These are phyloP conservation scores for Alnus glutinosa DNA, from an alignment of 306 rosid genomes.

Conservation along the genomic window DNA sequence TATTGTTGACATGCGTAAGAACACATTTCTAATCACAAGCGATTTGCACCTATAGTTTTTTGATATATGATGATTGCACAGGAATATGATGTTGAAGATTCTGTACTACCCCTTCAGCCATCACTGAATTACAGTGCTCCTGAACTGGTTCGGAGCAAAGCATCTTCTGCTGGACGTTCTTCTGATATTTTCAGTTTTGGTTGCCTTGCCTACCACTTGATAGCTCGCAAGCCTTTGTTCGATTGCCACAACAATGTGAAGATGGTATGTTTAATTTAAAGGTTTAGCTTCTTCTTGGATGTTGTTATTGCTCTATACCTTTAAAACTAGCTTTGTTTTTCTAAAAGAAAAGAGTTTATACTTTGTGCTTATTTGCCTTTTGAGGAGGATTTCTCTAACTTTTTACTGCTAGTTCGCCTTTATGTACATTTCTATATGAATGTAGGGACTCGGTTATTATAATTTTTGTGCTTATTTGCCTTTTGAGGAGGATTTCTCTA, in stretches of 20 bases:
- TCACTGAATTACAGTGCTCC: slow-evolving; percentile 94
- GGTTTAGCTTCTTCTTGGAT: slow-evolving; percentile 19
- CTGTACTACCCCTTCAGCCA: slow-evolving; percentile 88
- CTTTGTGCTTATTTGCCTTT: neutral
- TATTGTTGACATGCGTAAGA: neutral
- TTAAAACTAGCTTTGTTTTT: neutral
- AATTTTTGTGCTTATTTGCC: neutral
- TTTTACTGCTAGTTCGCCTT: neutral
- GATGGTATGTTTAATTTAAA: slow-evolving; percentile 60
- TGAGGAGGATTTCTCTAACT: neutral
- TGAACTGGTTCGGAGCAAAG: slow-evolving; percentile 73
- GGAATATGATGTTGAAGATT: slow-evolving; percentile 98
- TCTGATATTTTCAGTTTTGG: slow-evolving; percentile 98
- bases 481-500: neutral
- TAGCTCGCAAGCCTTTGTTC: slow-evolving; percentile 81
- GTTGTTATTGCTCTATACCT: neutral
- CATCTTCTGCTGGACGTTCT: slow-evolving; percentile 54
- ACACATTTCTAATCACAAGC: neutral
- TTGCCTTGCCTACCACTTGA: slow-evolving; percentile 90
- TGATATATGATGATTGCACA: slow-evolving; percentile 33
- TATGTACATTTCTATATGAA: neutral
- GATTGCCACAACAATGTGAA: slow-evolving; percentile 91
- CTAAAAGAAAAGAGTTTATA: neutral
- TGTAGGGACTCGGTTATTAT: neutral
- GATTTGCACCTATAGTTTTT: neutral